Percentiles rank a stretch among this genome's conserved stretches.
Evolutionary conservation across 2,329 filamentous ascomycete species (phyloP).

Genomic region (Neonectria neomacrospora): DNA sequence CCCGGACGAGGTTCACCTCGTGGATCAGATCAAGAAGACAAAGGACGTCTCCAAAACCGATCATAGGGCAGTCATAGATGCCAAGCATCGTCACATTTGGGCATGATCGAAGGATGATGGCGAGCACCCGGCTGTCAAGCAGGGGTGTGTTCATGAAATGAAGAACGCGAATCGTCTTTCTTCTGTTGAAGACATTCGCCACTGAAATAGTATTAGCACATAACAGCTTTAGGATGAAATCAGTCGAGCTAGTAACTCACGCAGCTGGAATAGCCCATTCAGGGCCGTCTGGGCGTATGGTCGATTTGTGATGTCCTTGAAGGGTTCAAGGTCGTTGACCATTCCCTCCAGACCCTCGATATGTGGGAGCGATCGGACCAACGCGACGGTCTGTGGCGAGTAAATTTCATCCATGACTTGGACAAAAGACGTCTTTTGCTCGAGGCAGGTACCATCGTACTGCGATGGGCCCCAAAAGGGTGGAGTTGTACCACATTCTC

Average conservation of each 20-base stretch:
- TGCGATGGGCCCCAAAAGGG: slow-evolving; percentile 23
- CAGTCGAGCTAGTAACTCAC: slow-evolving; percentile 39
- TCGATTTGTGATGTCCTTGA: neutral
- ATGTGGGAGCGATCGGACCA: slow-evolving; percentile 25
- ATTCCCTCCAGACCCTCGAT: slow-evolving; percentile 2
- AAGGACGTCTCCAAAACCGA: slow-evolving; percentile 51
- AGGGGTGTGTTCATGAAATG: slow-evolving; percentile 47
- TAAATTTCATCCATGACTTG: neutral
- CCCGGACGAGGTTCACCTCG: slow-evolving; percentile 48
- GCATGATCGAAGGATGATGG: slow-evolving; percentile 49
- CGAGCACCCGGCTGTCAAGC: slow-evolving; percentile 49
- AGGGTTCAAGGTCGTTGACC: neutral
- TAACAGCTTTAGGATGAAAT: neutral
- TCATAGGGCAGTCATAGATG: slow-evolving; percentile 51
- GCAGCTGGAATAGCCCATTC: slow-evolving; percentile 12
- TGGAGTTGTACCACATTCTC: slow-evolving; percentile 6
- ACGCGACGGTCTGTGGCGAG: slow-evolving; percentile 8
- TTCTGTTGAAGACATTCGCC: slow-evolving; percentile 31
- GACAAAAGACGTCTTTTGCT: neutral
- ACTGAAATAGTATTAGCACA: slow-evolving; percentile 41
- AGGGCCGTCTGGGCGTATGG: slow-evolving; percentile 31
- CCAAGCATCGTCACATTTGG: slow-evolving; percentile 49
- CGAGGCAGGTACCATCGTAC: no score
- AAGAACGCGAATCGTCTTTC: slow-evolving; percentile 38
- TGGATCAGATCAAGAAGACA: slow-evolving; percentile 50